phyloP scores from a whole-genome alignment of 2,329 filamentous ascomycete genomes.

The Cordyceps sp. region DNA sequence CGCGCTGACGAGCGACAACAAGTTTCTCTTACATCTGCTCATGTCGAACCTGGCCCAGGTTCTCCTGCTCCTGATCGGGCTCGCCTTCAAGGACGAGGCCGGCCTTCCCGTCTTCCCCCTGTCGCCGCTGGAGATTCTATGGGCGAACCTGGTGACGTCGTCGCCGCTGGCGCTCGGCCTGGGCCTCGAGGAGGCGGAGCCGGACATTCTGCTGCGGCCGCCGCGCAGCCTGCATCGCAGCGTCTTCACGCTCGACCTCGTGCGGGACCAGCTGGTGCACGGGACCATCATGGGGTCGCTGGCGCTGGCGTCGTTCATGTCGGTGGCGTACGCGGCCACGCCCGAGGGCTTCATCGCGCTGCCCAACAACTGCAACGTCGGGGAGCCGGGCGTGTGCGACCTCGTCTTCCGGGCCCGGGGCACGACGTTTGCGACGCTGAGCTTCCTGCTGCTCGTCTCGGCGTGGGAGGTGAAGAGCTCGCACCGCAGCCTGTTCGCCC shows the following conservation, averaged over 20 bases:
- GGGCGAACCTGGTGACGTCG: conserved; percentile 61
- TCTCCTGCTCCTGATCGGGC: conserved; percentile 48
- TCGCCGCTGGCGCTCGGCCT: conserved; percentile 56
- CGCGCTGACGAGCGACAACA: too few relatives aligned
- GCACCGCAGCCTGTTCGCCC: conserved; percentile 50
- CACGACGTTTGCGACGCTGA: conserved; percentile 52
- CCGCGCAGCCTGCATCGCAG: conserved; percentile 43
- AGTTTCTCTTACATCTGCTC: conserved; percentile 49
- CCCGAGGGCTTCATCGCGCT: conserved; percentile 30
- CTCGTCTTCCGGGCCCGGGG: conserved; percentile 47
- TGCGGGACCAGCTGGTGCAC: conserved; percentile 50
- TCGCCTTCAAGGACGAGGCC: conserved; percentile 47
- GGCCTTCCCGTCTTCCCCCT: conserved; percentile 51
- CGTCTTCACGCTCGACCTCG: conserved; percentile 47
- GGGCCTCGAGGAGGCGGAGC: conserved; percentile 51
- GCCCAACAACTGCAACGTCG: conserved; percentile 41
- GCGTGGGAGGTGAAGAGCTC: conserved; percentile 63
- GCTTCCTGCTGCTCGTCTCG: conserved; percentile 50
- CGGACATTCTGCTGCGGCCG: conserved; percentile 49
- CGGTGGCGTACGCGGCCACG: conserved; percentile 34
- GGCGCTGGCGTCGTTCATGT: conserved; percentile 42
- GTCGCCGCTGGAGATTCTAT: conserved; percentile 57
- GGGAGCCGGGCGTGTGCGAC: conserved; percentile 30
- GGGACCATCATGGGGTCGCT: conserved; percentile 46
- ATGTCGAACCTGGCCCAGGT: conserved; percentile 58